These are phyloP conservation scores for Apiospora sp. DNA, from an alignment of 2,329 filamentous ascomycete species.

Conservation along the genomic window DNA sequence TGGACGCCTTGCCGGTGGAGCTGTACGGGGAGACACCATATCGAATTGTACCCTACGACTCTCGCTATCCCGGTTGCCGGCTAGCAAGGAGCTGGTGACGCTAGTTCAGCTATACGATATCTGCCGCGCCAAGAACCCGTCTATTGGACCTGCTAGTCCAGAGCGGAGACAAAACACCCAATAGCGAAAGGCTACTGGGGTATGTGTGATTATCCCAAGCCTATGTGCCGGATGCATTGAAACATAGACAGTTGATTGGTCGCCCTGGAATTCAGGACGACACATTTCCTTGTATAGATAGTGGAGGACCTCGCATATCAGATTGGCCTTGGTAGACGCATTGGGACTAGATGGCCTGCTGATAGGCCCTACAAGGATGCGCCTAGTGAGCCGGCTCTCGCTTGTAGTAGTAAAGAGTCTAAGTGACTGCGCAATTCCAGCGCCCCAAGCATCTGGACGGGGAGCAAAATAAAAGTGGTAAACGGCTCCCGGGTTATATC, in stretches of 20 bases:
- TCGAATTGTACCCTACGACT: not conserved
- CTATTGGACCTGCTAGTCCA: not conserved
- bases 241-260: not conserved
- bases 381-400: not conserved
- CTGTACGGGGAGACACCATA: not conserved
- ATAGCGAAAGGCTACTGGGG: not conserved
- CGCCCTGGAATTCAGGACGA: not conserved
- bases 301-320: not conserved
- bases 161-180: not conserved
- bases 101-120: not conserved
- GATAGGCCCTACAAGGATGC: not conserved
- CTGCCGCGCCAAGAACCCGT: not conserved
- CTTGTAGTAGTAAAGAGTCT: not conserved
- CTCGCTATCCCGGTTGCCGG: not conserved
- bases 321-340: not conserved
- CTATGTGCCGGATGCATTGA: not conserved
- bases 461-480: not conserved
- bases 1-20: not conserved
- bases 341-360: not conserved
- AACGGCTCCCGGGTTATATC: not conserved
- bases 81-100: not conserved
- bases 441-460: not conserved
- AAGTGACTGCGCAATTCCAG: not conserved
- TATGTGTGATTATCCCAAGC: not conserved
- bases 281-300: not conserved